phyloP scores from a whole-genome alignment of 345 rosid species.

The Diplotaxis tenuifolia region DNA sequence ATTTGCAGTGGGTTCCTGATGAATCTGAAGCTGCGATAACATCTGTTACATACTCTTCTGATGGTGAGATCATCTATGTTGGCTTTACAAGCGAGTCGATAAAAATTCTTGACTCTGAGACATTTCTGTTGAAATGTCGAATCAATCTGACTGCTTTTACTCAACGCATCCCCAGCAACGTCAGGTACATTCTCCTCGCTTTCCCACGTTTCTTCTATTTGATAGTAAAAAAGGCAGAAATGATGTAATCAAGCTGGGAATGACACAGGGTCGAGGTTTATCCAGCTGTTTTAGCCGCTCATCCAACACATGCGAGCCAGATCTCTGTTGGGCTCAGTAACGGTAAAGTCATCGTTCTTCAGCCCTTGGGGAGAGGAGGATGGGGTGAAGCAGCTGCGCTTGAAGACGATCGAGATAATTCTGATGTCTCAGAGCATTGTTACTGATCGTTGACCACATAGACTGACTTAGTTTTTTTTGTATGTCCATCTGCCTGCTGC shows the following conservation, averaged over 20 bases:
- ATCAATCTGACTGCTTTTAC: conserved; percentile 17
- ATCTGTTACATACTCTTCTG: conserved; percentile 27
- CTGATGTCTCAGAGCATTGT: conserved; percentile 6
- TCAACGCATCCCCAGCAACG: conserved; percentile 10
- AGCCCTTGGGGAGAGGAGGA: conserved; percentile 51
- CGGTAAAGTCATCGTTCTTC: conserved; percentile 57
- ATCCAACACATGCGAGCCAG: conserved; percentile 64
- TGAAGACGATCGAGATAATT: conserved; percentile 5
- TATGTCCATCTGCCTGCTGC: not conserved
- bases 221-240: not conserved
- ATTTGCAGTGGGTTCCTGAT: conserved; percentile 29
- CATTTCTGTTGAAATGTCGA: conserved; percentile 8
- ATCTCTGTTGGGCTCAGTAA: conserved; percentile 65
- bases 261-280: conserved; percentile 27
- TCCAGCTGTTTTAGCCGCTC: conserved; percentile 58
- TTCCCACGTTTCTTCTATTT: not conserved
- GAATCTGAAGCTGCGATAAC: conserved; percentile 21
- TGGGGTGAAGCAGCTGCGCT: conserved; percentile 41
- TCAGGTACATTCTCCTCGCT: conserved; percentile 21
- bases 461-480: not conserved
- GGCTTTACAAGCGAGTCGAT: conserved; percentile 30
- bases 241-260: not conserved
- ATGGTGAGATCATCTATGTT: conserved; percentile 34
- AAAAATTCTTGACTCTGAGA: conserved; percentile 21
- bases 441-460: conserved; percentile 1